Percentiles rank a stretch among this genome's conserved stretches.
These are phyloP conservation scores for Microdochium bolleyi DNA, from an alignment of 2,329 filamentous ascomycete species.

Conservation along the genomic window DNA sequence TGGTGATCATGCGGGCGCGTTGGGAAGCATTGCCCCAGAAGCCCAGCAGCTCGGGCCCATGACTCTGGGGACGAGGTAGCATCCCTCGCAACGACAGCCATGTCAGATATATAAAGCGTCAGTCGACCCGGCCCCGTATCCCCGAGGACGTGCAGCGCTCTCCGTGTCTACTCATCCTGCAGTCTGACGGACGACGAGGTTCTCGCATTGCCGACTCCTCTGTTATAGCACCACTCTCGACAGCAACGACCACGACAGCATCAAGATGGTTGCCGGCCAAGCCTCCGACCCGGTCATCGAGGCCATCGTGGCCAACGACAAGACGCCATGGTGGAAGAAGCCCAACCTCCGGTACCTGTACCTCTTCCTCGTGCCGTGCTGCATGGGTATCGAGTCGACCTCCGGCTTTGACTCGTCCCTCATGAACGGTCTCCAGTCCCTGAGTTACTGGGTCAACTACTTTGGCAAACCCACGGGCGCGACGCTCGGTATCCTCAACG, in stretches of 20 bases:
- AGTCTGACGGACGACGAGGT: background rate
- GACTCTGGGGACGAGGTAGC: too few relatives aligned
- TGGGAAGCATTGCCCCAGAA: too few relatives aligned
- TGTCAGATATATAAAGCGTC: too few relatives aligned
- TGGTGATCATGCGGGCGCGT: too few relatives aligned
- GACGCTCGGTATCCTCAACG: conserved; percentile 45
- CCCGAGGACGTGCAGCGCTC: too few relatives aligned
- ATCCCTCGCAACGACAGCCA: too few relatives aligned
- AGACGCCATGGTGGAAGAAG: background rate
- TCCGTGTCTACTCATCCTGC: background rate
- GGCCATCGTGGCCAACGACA: background rate
- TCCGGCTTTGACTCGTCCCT: conserved; percentile 27
- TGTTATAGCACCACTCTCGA: background rate
- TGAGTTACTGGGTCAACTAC: background rate
- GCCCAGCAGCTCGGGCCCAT: too few relatives aligned
- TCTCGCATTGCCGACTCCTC: background rate
- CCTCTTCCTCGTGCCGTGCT: background rate
- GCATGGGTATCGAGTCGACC: conserved; percentile 12
- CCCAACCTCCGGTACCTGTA: background rate
- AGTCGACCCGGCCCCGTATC: too few relatives aligned
- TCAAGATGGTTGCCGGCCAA: background rate
- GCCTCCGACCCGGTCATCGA: background rate
- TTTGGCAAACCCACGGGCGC: conserved; percentile 17
- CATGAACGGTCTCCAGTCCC: background rate
- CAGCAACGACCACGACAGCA: background rate